Conservation (phyloP, 2,329 filamentous ascomycete genomes). For the Colletotrichum truncatum region DNA sequence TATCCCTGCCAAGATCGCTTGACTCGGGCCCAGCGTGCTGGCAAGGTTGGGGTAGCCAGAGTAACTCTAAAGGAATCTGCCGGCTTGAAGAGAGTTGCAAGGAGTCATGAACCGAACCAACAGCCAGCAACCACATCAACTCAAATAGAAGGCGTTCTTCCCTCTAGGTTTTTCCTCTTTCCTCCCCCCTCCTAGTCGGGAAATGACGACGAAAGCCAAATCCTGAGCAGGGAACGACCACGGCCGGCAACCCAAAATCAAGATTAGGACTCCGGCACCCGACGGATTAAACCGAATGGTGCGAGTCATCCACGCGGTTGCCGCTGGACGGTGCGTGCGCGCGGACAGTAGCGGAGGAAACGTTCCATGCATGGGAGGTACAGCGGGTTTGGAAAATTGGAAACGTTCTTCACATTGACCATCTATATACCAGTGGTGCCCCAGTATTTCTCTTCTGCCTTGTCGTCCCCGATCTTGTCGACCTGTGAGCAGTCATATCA, state of each 20-base stretch:
- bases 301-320: background rate
- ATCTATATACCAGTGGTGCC: conserved; percentile 27
- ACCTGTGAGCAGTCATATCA: conserved; percentile 6
- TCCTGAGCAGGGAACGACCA: conserved; percentile 7
- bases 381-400: background rate
- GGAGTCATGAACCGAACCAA: background rate
- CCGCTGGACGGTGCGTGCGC: background rate
- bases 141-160: background rate
- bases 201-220: background rate
- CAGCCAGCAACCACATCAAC: too few relatives aligned
- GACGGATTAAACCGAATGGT: background rate
- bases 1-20: conserved; percentile 21
- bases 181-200: background rate
- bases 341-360: background rate
- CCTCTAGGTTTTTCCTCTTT: background rate
- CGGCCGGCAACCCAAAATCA: background rate
- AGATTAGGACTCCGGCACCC: conserved; percentile 17
- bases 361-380: background rate
- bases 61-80: conserved; percentile 5
- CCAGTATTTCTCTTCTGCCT: conserved; percentile 10
- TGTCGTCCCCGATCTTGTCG: conserved; percentile 1
- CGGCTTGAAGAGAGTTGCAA: background rate
- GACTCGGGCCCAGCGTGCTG: background rate
- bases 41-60: conserved; percentile 1
- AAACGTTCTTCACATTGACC: conserved; percentile 26